A percentile compares a stretch with the other conserved stretches of the same genome.
Conservation (phyloP, 352 stramenopile genomes). For the Elongisporangium prolatum region DNA sequence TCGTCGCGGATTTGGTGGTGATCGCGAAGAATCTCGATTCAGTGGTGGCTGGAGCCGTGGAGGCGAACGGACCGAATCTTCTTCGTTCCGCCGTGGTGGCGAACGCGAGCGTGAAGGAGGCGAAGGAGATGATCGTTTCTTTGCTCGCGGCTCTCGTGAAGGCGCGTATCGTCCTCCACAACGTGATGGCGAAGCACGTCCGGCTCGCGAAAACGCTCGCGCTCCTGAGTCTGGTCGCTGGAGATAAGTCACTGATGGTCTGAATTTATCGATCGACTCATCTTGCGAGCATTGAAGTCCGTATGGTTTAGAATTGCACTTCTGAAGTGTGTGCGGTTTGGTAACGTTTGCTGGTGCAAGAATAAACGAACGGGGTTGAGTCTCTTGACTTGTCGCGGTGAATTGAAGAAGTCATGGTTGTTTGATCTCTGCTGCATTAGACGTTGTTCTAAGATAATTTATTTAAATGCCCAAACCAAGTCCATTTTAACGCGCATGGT, state of each 20-base stretch:
- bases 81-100: conserved; percentile 5
- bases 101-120: conserved; percentile 22
- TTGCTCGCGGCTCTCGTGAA: conserved; percentile 35
- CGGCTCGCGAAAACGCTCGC: conserved; percentile 22
- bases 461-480: not conserved
- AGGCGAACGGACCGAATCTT: conserved; percentile 14
- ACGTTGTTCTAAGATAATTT: not conserved
- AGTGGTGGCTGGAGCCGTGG: conserved; percentile 11
- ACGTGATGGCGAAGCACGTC: conserved; percentile 20
- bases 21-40: conserved; percentile 23
- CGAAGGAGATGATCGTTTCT: conserved; percentile 45
- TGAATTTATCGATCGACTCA: conserved; percentile 2
- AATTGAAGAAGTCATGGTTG: not conserved
- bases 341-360: not conserved
- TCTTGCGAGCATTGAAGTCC: not conserved
- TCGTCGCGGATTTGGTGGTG: conserved; percentile 18
- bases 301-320: not conserved
- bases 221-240: conserved; percentile 62
- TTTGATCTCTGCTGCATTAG: not conserved
- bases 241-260: conserved; percentile 32
- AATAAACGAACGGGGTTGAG: not conserved
- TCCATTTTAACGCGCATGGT: not conserved
- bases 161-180: conserved; percentile 47
- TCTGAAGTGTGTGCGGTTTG: not conserved
- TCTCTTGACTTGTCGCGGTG: not conserved